Evolutionary conservation across 768 basidiomycete genomes (phyloP).

Genomic region (Pulveroboletus sp.): DNA sequence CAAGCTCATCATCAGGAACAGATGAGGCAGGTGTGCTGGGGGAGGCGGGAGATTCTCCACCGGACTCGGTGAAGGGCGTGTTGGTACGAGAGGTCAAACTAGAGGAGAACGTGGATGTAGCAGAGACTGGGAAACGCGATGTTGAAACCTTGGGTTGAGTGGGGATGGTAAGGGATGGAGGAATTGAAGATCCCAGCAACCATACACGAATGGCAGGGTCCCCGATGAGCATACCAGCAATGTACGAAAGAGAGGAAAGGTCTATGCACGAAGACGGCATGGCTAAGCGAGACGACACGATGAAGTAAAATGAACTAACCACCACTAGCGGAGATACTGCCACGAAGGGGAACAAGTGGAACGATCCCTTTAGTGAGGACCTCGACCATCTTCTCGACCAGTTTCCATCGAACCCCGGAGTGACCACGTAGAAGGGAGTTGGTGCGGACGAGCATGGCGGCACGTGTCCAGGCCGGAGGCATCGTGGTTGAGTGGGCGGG

Average conservation of each 20-base stretch:
- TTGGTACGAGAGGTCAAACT: constrained; percentile 11
- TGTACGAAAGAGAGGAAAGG: constrained; percentile 75
- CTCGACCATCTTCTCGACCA: constrained; percentile 73
- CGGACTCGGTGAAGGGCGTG: constrained; percentile 17
- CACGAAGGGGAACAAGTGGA: constrained; percentile 76
- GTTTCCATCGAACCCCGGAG: constrained; percentile 77
- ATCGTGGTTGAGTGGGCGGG: constrained; percentile 64
- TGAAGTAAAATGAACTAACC: constrained; percentile 37
- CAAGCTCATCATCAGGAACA: constrained; percentile 20
- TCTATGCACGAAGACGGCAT: constrained; percentile 35
- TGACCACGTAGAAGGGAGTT: constrained; percentile 88
- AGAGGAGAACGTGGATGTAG: neutral
- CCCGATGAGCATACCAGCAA: constrained; percentile 75
- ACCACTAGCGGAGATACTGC: constrained; percentile 80
- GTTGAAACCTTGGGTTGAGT: constrained; percentile 13
- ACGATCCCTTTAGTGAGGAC: constrained; percentile 70
- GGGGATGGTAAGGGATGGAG: constrained; percentile 1
- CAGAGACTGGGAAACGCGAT: constrained; percentile 6
- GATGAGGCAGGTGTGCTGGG: constrained; percentile 34
- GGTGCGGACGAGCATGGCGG: constrained; percentile 81
- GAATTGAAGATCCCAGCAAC: constrained; percentile 31
- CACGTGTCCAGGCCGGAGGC: constrained; percentile 87
- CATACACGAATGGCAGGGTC: constrained; percentile 78
- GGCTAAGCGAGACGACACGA: constrained; percentile 6
- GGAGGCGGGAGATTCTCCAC: constrained; percentile 45